These are phyloP conservation scores for Thielaviopsis punctulata DNA, from an alignment of 2,329 filamentous ascomycete species.

Conservation along the genomic window DNA sequence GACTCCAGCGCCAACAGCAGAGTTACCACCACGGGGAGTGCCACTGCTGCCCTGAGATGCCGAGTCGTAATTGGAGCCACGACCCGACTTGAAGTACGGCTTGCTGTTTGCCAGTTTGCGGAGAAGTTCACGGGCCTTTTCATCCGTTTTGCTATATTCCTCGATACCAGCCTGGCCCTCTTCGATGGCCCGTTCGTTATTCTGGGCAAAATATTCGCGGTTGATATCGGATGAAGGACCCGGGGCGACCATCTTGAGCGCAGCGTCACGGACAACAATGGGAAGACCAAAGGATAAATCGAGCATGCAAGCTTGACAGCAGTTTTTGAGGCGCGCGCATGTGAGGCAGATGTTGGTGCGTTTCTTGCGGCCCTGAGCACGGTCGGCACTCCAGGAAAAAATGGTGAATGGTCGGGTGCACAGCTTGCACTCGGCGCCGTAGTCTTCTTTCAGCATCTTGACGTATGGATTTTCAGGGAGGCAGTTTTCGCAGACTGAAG, in stretches of 20 bases:
- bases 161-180: slow-evolving; percentile 74
- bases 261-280: slow-evolving; percentile 87
- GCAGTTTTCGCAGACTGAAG: slow-evolving; percentile 80
- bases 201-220: slow-evolving; percentile 92
- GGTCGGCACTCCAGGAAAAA: slow-evolving; percentile 87
- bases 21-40: slow-evolving; percentile 21
- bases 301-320: slow-evolving; percentile 97
- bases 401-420: slow-evolving; percentile 93
- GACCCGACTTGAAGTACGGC: slow-evolving; percentile 84
- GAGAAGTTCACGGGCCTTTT: slow-evolving; percentile 82
- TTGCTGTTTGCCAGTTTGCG: slow-evolving; percentile 77
- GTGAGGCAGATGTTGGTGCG: slow-evolving; percentile 92
- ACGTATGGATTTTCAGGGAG: slow-evolving; percentile 94
- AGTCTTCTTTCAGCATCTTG: slow-evolving; percentile 96
- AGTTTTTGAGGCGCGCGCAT: slow-evolving; percentile 94
- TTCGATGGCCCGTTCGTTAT: slow-evolving; percentile 89
- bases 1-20: slow-evolving; percentile 35
- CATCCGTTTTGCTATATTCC: slow-evolving; percentile 91
- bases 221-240: slow-evolving; percentile 88
- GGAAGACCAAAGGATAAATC: slow-evolving; percentile 91
- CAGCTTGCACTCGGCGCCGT: slow-evolving; percentile 71
- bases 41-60: slow-evolving; percentile 20
- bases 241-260: slow-evolving; percentile 92
- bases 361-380: slow-evolving; percentile 73
- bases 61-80: slow-evolving; percentile 45